A percentile compares a stretch with the other conserved stretches of the same genome.
Conservation (phyloP, 1,139 yeast genomes). For the Pichia sp. region DNA sequence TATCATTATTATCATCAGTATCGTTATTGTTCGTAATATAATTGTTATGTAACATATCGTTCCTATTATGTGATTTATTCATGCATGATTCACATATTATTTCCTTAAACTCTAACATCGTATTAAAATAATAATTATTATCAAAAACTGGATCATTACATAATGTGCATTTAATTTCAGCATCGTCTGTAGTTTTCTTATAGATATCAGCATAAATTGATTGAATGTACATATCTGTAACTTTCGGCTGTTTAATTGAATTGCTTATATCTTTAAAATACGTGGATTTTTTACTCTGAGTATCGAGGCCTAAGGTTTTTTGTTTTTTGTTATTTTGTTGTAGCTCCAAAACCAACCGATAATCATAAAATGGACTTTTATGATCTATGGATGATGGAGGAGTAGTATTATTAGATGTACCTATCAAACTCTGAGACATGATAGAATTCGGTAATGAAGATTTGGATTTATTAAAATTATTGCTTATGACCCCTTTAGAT, state of each 20-base stretch:
- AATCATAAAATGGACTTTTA: constrained; percentile 10
- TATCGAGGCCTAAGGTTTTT: background rate
- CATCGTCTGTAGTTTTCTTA: background rate
- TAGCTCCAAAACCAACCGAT: constrained; percentile 9
- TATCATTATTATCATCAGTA: background rate
- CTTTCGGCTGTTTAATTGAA: background rate
- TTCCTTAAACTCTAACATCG: constrained; percentile 35
- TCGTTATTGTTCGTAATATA: background rate
- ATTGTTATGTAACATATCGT: too few relatives aligned
- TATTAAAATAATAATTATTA: constrained; percentile 41
- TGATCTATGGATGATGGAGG: constrained; percentile 15
- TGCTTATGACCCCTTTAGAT: background rate
- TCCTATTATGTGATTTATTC: background rate
- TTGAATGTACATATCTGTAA: constrained; percentile 12
- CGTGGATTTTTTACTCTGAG: constrained; percentile 18
- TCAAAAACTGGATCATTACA: constrained; percentile 63
- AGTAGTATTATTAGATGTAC: constrained; percentile 4
- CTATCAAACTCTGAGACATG: constrained; percentile 3
- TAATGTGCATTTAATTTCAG: background rate
- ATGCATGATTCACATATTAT: constrained; percentile 60
- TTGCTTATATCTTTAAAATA: background rate
- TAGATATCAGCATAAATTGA: constrained; percentile 7
- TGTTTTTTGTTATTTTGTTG: constrained; percentile 10
- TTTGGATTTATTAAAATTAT: background rate
- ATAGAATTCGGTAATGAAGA: constrained; percentile 5